phyloP scores from a whole-genome alignment of 2,329 filamentous ascomycete genomes.

The Claviceps sp. region DNA sequence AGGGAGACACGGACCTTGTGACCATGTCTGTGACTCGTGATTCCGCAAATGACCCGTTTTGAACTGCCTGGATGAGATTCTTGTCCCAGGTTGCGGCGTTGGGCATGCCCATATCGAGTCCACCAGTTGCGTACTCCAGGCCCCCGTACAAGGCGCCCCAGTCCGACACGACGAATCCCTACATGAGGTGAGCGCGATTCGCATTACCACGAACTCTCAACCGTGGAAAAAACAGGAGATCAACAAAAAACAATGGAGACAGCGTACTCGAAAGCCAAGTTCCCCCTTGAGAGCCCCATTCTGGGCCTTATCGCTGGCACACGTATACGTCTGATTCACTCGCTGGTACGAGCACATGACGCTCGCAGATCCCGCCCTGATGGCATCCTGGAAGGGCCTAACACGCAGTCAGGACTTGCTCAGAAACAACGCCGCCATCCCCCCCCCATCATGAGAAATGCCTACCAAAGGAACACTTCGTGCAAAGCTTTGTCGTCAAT shows the following conservation, averaged over 20 bases:
- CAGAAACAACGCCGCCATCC: too few relatives aligned
- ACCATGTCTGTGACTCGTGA: conserved; percentile 48
- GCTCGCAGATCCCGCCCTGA: conserved; percentile 42
- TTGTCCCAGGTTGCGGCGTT: conserved; percentile 24
- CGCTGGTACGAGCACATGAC: conserved; percentile 55
- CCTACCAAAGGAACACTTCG: conserved; percentile 39
- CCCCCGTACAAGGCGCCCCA: conserved; percentile 55
- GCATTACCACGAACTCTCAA: neutral
- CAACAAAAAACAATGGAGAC: neutral
- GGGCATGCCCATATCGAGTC: conserved; percentile 62
- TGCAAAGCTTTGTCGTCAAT: conserved; percentile 49
- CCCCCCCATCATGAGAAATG: neutral
- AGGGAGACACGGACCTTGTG: conserved; percentile 18
- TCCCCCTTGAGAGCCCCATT: conserved; percentile 54
- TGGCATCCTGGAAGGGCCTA: conserved; percentile 55
- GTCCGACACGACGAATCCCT: conserved; percentile 52
- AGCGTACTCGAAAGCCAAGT: conserved; percentile 33
- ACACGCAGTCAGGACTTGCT: too few relatives aligned
- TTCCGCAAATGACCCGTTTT: conserved; percentile 43
- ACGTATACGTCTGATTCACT: conserved; percentile 57
- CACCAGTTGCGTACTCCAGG: conserved; percentile 46
- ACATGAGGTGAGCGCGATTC: conserved; percentile 9
- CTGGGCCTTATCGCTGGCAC: conserved; percentile 51
- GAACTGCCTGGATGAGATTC: conserved; percentile 47
- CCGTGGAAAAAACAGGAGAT: too few relatives aligned